Evolutionary conservation across 192 early-diverging fungal species (phyloP), one percentile per base, ranked within the genome.

Genomic region (Physocladia obscura): DNA sequence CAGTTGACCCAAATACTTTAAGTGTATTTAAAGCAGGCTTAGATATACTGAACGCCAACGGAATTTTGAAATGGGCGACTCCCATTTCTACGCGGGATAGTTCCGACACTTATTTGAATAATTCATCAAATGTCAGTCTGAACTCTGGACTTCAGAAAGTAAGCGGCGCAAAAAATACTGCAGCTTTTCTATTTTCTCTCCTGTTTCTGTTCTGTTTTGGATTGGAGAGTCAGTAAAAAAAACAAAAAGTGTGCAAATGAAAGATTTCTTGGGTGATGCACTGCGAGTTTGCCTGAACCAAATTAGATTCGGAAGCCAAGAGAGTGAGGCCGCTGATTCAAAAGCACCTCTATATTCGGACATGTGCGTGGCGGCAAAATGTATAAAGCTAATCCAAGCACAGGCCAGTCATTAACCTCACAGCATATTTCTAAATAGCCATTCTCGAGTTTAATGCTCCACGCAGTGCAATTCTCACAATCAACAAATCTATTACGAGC

Each of bases 381-480:
- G 86, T 88, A 61, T 71, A 39, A 47, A 59, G 31, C 21, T 27
- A 26, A 31, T n/a, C 15, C 36, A 27, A 15, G 48, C 44, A n/a
- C 6, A 54, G 21, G 11, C 4, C n/a, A 48, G 1, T 8, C 8
- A 15, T 34, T 13, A 65, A 24, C 17, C 21, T 29, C 47, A n/a
- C 27, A 37, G 22, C 1, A 65, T 30, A 13, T 17, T 29, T 32
- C 39, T 57, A 31, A 31, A 40, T 69, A 78, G 88, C 89, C 4
- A 69, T 96, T 11, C 77, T 96, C 22, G 89, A 93, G 68, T 98
- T 98, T 76, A 65, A 81, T n/a, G 84, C 87, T 26, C 94, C 96
- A 17, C 64, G 80, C 29, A 89, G 89, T 0, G 73, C 94, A 4
- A 87, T 89, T 0, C 76, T 95, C 17, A 71, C 84, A 8, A 71